Conservation (phyloP, 83 land plant genomes). For the Picea abies region DNA sequence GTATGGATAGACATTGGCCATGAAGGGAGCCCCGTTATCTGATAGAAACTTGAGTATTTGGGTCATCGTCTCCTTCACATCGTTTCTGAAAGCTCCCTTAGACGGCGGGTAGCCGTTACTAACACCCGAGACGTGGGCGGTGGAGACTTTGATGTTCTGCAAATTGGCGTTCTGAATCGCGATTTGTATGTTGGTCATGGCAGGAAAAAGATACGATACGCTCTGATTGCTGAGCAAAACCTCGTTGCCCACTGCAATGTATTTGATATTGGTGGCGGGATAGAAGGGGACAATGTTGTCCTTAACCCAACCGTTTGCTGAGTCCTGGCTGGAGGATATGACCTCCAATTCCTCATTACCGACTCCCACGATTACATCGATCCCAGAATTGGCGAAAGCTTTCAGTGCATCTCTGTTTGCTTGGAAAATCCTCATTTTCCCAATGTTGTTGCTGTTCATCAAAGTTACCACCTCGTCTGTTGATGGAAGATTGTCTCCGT, state of each 20-base stretch:
- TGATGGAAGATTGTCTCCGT: slow-evolving; percentile 48
- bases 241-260: slow-evolving; percentile 68
- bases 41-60: slow-evolving; percentile 65
- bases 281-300: slow-evolving; percentile 31
- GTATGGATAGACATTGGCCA: slow-evolving; percentile 7
- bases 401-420: slow-evolving; percentile 33
- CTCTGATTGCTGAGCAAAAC: slow-evolving; percentile 16
- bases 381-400: slow-evolving; percentile 39
- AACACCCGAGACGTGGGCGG: slow-evolving; percentile 58
- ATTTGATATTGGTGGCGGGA: slow-evolving; percentile 35
- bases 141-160: slow-evolving; percentile 5
- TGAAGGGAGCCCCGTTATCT: slow-evolving; percentile 21
- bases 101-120: slow-evolving; percentile 61
- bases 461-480: slow-evolving; percentile 29
- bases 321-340: slow-evolving; percentile 26
- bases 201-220: slow-evolving; percentile 47
- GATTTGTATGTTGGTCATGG: slow-evolving; percentile 52
- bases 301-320: slow-evolving; percentile 49
- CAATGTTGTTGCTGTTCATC: slow-evolving; percentile 28
- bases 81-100: slow-evolving; percentile 32
- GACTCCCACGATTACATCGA: slow-evolving; percentile 41
- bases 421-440: slow-evolving; percentile 36
- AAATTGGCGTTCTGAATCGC: slow-evolving; percentile 31
- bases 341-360: slow-evolving; percentile 31
- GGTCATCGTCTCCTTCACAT: slow-evolving; percentile 34